Evolutionary conservation across 75 land plant species (phyloP).

Genomic region (Ceratopteris richardii): DNA sequence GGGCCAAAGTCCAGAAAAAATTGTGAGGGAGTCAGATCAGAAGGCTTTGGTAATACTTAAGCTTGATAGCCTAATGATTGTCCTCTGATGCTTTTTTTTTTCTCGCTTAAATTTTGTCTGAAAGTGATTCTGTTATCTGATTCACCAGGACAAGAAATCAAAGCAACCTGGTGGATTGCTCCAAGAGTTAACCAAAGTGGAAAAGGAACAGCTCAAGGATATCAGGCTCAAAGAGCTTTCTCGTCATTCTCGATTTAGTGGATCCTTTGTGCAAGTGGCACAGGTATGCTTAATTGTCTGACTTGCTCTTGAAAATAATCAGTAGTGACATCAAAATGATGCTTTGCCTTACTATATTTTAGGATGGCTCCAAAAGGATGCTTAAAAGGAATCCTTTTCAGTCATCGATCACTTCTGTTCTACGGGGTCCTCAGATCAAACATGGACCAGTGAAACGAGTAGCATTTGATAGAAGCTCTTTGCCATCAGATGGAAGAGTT

Average conservation of each 20-base stretch:
- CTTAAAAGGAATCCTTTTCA: slow-evolving; percentile 55
- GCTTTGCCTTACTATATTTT: neutral
- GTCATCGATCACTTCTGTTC: slow-evolving; percentile 28
- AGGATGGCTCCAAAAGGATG: slow-evolving; percentile 87
- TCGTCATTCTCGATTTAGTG: slow-evolving; percentile 66
- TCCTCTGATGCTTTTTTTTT: neutral
- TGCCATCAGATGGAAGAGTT: slow-evolving; percentile 34
- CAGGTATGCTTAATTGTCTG: slow-evolving; percentile 48
- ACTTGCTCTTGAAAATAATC: neutral
- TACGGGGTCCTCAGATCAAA: slow-evolving; percentile 38
- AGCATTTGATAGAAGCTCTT: slow-evolving; percentile 41
- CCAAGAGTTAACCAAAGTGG: slow-evolving; percentile 52
- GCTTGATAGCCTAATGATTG: neutral
- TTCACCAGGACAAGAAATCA: slow-evolving; percentile 31
- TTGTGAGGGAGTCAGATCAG: slow-evolving; percentile 33
- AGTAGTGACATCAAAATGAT: neutral
- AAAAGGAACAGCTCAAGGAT: slow-evolving; percentile 46
- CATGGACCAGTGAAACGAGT: slow-evolving; percentile 49
- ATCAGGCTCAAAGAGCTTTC: slow-evolving; percentile 24
- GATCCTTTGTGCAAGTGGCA: slow-evolving; percentile 60
- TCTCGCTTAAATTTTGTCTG: neutral
- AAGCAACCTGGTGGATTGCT: slow-evolving; percentile 35
- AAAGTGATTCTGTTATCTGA: neutral
- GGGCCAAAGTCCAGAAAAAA: slow-evolving; percentile 72
- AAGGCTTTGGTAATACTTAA: slow-evolving; percentile 21